Evolutionary conservation across 129 eudicot species (phyloP).

Genomic region (Ambrosia trifida): DNA sequence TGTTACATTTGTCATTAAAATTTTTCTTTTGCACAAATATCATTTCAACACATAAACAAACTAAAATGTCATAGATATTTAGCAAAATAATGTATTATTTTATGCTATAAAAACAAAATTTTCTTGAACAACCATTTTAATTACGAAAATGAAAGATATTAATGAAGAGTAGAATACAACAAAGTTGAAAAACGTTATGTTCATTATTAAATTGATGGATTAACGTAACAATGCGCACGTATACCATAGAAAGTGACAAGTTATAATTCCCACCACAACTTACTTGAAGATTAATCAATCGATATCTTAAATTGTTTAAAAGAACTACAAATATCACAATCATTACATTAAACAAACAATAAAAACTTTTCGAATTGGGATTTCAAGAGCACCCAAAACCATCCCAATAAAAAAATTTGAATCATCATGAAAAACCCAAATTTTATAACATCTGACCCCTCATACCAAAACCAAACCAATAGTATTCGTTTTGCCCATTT

Average conservation of each 20-base stretch:
- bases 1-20: not conserved
- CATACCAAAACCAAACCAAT: too few species aligned
- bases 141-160: constrained; percentile 28
- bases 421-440: not conserved
- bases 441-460: too few species aligned
- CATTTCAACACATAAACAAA: not conserved
- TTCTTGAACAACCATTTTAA: not conserved
- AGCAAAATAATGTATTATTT: not conserved
- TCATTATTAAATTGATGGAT: constrained; percentile 25
- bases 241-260: constrained; percentile 29
- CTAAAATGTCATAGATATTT: not conserved
- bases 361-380: not conserved
- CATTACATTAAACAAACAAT: not conserved
- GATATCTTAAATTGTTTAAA: not conserved
- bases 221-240: constrained; percentile 32
- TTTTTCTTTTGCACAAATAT: not conserved
- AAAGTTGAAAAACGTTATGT: constrained; percentile 25
- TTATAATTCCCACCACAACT: constrained; percentile 34
- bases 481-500: too few species aligned
- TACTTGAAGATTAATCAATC: constrained; percentile 32
- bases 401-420: not conserved
- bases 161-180: constrained; percentile 22
- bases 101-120: not conserved
- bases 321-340: not conserved
- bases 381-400: not conserved